These are phyloP conservation scores for Benincasa hispida DNA, from an alignment of 306 rosid species.

Conservation along the genomic window DNA sequence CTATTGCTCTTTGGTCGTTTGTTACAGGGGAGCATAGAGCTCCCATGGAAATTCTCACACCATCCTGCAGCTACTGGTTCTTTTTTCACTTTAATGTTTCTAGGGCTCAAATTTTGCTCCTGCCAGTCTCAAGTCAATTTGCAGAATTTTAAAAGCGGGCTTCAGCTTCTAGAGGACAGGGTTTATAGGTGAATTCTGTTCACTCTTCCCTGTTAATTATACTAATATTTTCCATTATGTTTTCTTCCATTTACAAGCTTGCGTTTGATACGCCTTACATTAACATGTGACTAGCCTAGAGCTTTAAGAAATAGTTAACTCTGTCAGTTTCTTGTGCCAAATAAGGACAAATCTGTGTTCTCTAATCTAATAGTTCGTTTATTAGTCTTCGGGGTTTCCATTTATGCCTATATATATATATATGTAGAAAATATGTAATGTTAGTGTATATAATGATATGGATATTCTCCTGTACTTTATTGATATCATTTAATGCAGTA, in stretches of 20 bases:
- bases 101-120: slow-evolving; percentile 92
- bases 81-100: slow-evolving; percentile 87
- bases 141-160: slow-evolving; percentile 68
- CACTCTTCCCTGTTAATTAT: not conserved
- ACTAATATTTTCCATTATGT: not conserved
- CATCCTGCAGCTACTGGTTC: slow-evolving; percentile 98
- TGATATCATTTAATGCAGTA: not conserved
- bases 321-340: not conserved
- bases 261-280: not conserved
- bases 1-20: slow-evolving; percentile 86
- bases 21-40: slow-evolving; percentile 84
- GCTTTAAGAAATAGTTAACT: not conserved
- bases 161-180: slow-evolving; percentile 89
- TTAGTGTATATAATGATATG: no score
- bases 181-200: slow-evolving; percentile 43
- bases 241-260: not conserved
- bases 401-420: not conserved
- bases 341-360: no score
- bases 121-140: slow-evolving; percentile 82
- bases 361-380: no score
- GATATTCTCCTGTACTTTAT: no score
- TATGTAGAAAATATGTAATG: no score
- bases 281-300: not conserved
- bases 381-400: no score
- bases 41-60: slow-evolving; percentile 74